Evolutionary conservation across 140 eudicot species (phyloP).

Genomic region (Erigeron philadelphicus): DNA sequence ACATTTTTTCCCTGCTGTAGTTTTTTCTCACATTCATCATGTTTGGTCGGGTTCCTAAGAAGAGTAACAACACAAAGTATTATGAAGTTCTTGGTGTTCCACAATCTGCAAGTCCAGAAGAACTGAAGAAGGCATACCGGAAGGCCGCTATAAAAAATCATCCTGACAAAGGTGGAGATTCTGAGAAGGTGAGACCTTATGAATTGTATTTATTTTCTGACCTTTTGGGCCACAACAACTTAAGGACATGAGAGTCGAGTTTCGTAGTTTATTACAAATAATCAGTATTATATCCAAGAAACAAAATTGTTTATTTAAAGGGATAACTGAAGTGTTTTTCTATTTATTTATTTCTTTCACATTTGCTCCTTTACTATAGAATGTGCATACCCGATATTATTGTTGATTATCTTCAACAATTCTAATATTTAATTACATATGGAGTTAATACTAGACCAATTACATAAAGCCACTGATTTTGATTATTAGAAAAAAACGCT

Average conservation of each 20-base stretch:
- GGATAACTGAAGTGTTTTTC: too few species aligned
- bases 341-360: too few species aligned
- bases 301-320: background rate
- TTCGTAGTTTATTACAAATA: background rate
- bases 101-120: slow-evolving; percentile 61
- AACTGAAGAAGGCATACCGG: slow-evolving; percentile 70
- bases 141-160: slow-evolving; percentile 81
- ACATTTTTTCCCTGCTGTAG: slow-evolving; percentile 23
- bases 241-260: background rate
- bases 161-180: slow-evolving; percentile 95
- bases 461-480: background rate
- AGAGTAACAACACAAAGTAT: slow-evolving; percentile 58
- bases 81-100: slow-evolving; percentile 76
- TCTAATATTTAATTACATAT: too few species aligned
- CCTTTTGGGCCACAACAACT: background rate
- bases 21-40: slow-evolving; percentile 33
- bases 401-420: too few species aligned
- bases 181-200: slow-evolving; percentile 57
- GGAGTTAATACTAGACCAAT: too few species aligned
- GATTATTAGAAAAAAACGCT: background rate
- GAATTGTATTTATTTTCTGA: background rate
- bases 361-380: too few species aligned
- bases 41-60: slow-evolving; percentile 73
- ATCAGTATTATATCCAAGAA: too few species aligned
- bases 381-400: too few species aligned